Evolutionary conservation across 495 filamentous ascomycete genomes (phyloP), one percentile per base, ranked within the genome.

Genomic region (Penicillium salamii): DNA sequence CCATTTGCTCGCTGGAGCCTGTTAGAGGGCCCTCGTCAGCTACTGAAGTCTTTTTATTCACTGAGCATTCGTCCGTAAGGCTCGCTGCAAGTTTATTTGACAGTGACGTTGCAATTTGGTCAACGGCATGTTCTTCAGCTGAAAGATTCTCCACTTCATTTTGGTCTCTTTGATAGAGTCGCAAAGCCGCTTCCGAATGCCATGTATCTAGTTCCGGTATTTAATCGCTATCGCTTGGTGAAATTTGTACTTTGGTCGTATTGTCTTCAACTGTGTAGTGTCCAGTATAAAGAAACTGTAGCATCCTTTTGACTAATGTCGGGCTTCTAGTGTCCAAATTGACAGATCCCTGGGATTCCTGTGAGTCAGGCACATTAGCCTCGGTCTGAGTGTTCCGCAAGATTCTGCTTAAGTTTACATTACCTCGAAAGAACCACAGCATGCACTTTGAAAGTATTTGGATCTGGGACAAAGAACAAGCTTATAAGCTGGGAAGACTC

Each of bases 231-330:
- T n/a, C n/a, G n/a, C n/a, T n/a, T n/a, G n/a, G n/a, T n/a, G n/a
- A n/a, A n/a, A n/a, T n/a, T n/a, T n/a, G n/a, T n/a, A n/a, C n/a
- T n/a, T n/a, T n/a, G n/a, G n/a, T n/a, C n/a, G n/a, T n/a, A n/a
- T n/a, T n/a, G n/a, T n/a, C n/a, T n/a, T n/a, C n/a, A 13, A 5
- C 5, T 14, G 32, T 54, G 20, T 54, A 54, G 36, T 32, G 33
- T 39, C 40, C 52, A 2, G 41, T 50, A 21, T 55, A 55, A 14
- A 55, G 46, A 35, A 46, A 55, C 20, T 55, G 40, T 14, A 55
- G 52, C 46, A 50, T 44, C 21, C 35, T 50, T 40, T 50, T 40
- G n/a, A 55, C 11, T 14, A 50, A 34, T 5, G 44, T 42, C 26
- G 52, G 40, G 40, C 38, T 21, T 23, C 38, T 42, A 19, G 41